Evolutionary conservation across 441 rosid species (phyloP).

Genomic region (Croton laevigatus): DNA sequence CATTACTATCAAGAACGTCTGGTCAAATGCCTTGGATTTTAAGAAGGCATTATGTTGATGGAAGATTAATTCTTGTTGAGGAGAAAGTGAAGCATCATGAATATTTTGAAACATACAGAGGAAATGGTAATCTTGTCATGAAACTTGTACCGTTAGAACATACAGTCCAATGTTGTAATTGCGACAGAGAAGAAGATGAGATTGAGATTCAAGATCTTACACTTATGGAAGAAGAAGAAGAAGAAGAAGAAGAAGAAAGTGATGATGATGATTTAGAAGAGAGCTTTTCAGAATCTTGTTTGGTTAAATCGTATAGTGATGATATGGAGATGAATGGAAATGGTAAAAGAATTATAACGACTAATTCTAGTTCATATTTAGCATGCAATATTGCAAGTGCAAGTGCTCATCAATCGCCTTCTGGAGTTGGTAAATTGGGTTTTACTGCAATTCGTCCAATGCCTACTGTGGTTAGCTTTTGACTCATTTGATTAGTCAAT

Average conservation of each 20-base stretch:
- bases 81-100: constrained; percentile 36
- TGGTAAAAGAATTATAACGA: constrained; percentile 2
- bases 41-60: constrained; percentile 30
- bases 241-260: background rate
- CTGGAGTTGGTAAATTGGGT: constrained; percentile 17
- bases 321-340: background rate
- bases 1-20: constrained; percentile 29
- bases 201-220: constrained; percentile 6
- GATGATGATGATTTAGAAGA: background rate
- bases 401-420: constrained; percentile 2
- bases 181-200: constrained; percentile 15
- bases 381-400: constrained; percentile 15
- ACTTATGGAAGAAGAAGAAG: constrained; percentile 15
- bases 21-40: constrained; percentile 39
- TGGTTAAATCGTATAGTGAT: background rate
- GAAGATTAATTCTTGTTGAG: constrained; percentile 33
- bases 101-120: constrained; percentile 36
- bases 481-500: background rate
- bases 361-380: too few species aligned
- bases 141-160: constrained; percentile 31
- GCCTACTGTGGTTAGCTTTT: constrained; percentile 12
- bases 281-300: background rate
- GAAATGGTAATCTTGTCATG: constrained; percentile 34
- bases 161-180: background rate
- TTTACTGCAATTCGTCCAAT: constrained; percentile 11